Evolutionary conservation across 805 yeast species (phyloP).

Genomic region (Saturnispora mendoncae): DNA sequence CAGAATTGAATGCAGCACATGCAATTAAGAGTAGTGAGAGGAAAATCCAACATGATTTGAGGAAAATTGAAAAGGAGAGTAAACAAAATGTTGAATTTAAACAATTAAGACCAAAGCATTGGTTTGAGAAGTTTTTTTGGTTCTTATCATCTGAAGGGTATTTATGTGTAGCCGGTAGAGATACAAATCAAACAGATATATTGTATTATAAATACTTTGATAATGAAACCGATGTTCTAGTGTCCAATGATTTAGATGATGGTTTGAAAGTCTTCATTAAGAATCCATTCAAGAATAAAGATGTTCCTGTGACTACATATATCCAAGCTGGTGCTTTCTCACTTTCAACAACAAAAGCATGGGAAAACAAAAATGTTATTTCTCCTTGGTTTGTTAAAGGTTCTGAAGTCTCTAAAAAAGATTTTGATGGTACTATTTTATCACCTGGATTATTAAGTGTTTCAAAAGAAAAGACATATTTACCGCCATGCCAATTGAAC

Average conservation of each 20-base stretch:
- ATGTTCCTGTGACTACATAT: constrained; percentile 76
- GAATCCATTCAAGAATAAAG: constrained; percentile 64
- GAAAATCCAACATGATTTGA: constrained; percentile 65
- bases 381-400: constrained; percentile 85
- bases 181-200: constrained; percentile 68
- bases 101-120: constrained; percentile 60
- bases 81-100: constrained; percentile 40
- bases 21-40: constrained; percentile 80
- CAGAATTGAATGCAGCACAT: constrained; percentile 63
- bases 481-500: constrained; percentile 74
- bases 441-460: constrained; percentile 54
- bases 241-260: constrained; percentile 66
- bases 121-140: constrained; percentile 96
- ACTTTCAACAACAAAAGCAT: constrained; percentile 74
- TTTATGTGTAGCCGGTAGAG: constrained; percentile 80
- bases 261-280: constrained; percentile 71
- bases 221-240: constrained; percentile 57
- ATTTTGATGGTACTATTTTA: constrained; percentile 46
- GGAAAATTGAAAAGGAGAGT: constrained; percentile 51
- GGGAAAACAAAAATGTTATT: constrained; percentile 78
- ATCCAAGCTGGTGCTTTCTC: constrained; percentile 85
- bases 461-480: constrained; percentile 43
- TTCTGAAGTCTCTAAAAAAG: constrained; percentile 58
- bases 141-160: constrained; percentile 87
- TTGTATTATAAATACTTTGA: constrained; percentile 71